Evolutionary conservation across 148 eudicot species (phyloP).

Genomic region (Salicornia ramosissima): DNA sequence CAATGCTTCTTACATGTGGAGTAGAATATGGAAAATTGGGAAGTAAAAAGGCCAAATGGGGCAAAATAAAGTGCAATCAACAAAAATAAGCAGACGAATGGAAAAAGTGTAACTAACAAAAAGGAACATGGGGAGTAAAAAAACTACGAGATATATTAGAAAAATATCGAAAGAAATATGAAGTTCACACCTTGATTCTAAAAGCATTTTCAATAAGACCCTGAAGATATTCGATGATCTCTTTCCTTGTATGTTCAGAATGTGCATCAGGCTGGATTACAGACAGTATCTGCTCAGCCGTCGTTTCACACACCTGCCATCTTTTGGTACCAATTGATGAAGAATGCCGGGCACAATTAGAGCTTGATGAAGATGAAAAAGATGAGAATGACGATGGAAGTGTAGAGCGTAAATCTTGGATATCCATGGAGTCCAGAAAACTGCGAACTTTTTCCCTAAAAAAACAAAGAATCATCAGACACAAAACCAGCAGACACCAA

Average conservation of each 20-base stretch:
- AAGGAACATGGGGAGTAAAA: no score
- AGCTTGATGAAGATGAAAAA: conserved; percentile 25
- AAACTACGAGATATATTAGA: no score
- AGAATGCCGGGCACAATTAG: conserved; percentile 13
- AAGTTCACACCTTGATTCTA: conserved; percentile 34
- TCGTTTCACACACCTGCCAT: conserved; percentile 33
- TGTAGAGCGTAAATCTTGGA: conserved; percentile 13
- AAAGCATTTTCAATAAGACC: conserved; percentile 27
- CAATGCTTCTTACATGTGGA: no score
- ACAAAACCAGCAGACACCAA: conserved; percentile 8
- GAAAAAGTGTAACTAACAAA: no score
- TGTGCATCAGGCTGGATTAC: conserved; percentile 30
- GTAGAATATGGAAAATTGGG: no score
- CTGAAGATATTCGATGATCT: conserved; percentile 35
- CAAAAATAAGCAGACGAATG: no score
- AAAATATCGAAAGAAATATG: conserved; percentile 6
- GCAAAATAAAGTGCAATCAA: no score
- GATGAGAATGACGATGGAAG: conserved; percentile 9
- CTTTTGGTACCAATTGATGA: conserved; percentile 21
- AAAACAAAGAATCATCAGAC: conserved; percentile 20
- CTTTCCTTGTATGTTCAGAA: conserved; percentile 35
- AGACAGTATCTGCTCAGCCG: conserved; percentile 27
- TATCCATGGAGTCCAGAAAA: conserved; percentile 29
- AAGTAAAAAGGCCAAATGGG: no score
- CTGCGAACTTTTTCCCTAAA: conserved; percentile 25